Evolutionary conservation across 2,329 filamentous ascomycete genomes (phyloP).

Genomic region (Colletotrichum coccodes): DNA sequence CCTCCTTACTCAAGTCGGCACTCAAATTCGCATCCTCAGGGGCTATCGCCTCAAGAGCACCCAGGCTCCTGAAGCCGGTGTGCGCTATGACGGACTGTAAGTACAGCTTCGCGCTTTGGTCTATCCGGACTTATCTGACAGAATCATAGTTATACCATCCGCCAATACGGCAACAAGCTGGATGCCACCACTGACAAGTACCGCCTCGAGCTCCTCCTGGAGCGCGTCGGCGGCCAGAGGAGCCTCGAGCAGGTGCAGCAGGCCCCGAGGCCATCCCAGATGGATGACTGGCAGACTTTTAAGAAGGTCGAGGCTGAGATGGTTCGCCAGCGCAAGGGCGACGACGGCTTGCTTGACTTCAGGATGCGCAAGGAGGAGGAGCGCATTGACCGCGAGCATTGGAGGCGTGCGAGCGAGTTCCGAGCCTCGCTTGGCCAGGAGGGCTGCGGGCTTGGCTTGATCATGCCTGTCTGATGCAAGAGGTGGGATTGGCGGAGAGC

Average conservation of each 20-base stretch:
- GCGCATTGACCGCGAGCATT: slow-evolving; percentile 31
- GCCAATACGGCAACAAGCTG: slow-evolving; percentile 56
- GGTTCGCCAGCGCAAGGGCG: slow-evolving; percentile 29
- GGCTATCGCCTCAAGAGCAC: slow-evolving; percentile 61
- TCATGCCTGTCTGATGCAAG: slow-evolving; percentile 7
- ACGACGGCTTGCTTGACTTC: slow-evolving; percentile 30
- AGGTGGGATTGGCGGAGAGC: background rate
- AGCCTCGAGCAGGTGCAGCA: slow-evolving; percentile 52
- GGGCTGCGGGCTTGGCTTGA: slow-evolving; percentile 10
- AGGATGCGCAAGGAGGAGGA: slow-evolving; percentile 33
- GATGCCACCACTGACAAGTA: slow-evolving; percentile 52
- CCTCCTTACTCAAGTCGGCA: slow-evolving; percentile 60
- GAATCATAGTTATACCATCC: slow-evolving; percentile 57
- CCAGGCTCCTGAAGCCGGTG: slow-evolving; percentile 60
- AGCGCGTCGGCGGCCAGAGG: slow-evolving; percentile 53
- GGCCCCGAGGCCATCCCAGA: slow-evolving; percentile 63
- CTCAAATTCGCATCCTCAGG: slow-evolving; percentile 61
- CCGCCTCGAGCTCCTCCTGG: slow-evolving; percentile 56
- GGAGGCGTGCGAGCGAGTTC: slow-evolving; percentile 32
- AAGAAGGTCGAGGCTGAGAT: slow-evolving; percentile 44
- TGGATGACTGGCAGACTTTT: slow-evolving; percentile 66
- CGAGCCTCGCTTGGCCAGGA: slow-evolving; percentile 25
- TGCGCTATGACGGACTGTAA: slow-evolving; percentile 69
- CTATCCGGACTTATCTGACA: background rate
- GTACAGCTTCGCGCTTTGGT: slow-evolving; percentile 36